Conservation (phyloP, 78 protist species). For the Bodo saltans region DNA sequence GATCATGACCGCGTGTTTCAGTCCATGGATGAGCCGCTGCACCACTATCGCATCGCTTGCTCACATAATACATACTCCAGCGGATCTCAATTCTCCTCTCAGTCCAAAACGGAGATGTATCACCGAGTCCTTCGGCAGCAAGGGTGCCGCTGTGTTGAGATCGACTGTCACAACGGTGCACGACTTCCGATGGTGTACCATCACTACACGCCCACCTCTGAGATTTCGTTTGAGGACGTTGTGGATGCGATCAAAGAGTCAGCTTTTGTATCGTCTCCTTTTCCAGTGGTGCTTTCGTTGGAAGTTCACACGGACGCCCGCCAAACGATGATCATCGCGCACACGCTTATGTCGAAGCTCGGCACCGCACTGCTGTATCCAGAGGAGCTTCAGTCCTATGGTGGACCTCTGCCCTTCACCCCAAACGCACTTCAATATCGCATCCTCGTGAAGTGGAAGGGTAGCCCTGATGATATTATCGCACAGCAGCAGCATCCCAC, state of each 20-base stretch:
- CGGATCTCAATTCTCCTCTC: conserved; percentile 69
- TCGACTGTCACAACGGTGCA: conserved; percentile 79
- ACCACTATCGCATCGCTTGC: conserved; percentile 60
- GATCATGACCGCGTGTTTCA: conserved; percentile 29
- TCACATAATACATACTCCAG: conserved; percentile 85
- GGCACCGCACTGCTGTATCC: conserved; percentile 15
- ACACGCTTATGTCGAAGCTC: background rate
- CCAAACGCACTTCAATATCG: conserved; percentile 16
- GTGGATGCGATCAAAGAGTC: conserved; percentile 29
- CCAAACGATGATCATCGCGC: conserved; percentile 38
- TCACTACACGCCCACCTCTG: conserved; percentile 74
- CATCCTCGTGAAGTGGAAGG: conserved; percentile 32
- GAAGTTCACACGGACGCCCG: conserved; percentile 56
- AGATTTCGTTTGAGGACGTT: conserved; percentile 59
- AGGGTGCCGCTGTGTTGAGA: conserved; percentile 52
- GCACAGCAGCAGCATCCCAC: too few species aligned
- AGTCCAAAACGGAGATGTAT: conserved; percentile 26
- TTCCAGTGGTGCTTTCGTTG: conserved; percentile 77
- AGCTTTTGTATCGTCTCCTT: conserved; percentile 60
- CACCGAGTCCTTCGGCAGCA: background rate
- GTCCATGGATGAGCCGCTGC: conserved; percentile 61
- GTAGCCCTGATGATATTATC: too few species aligned
- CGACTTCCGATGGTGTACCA: conserved; percentile 79
- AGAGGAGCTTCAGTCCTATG: background rate
- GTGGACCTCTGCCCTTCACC: background rate